phyloP scores from a whole-genome alignment of 139 green algal genomes.

The Chlamydomonas incerta region DNA sequence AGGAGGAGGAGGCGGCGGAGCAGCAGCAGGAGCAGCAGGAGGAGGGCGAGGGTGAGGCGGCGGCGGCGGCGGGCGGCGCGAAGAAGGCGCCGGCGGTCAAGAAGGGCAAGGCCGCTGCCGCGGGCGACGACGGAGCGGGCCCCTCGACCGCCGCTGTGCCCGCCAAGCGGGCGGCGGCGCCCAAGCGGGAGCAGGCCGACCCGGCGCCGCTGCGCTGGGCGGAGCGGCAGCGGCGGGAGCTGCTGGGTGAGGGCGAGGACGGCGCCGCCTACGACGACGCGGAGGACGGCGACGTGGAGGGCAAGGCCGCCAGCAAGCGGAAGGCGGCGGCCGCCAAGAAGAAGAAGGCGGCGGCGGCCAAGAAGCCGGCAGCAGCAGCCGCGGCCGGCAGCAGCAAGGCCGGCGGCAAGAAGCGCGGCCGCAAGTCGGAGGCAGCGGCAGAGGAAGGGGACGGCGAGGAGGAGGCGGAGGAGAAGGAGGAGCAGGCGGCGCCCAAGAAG shows the following conservation, averaged over 20 bases:
- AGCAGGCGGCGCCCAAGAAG: not conserved
- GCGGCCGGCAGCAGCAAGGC: not conserved
- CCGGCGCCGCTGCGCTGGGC: conserved; percentile 16
- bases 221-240: conserved; percentile 19
- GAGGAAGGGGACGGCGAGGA: not conserved
- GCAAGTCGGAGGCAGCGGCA: not conserved
- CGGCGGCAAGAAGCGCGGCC: not conserved
- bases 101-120: not conserved
- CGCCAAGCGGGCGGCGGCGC: not conserved
- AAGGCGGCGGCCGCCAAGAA: not conserved
- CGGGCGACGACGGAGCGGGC: too few relatives aligned
- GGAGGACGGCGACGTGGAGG: not conserved
- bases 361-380: not conserved
- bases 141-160: too few relatives aligned
- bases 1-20: not conserved
- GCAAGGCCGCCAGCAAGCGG: too few relatives aligned
- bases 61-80: not conserved
- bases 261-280: not conserved
- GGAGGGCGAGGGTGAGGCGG: not conserved
- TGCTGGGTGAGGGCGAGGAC: conserved; percentile 8
- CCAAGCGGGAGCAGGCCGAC: not conserved
- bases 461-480: not conserved
- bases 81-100: not conserved
- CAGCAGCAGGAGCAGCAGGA: not conserved
- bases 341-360: not conserved